These are phyloP conservation scores for Alternaria arborescens DNA, from an alignment of 2,329 filamentous ascomycete species.

Conservation along the genomic window DNA sequence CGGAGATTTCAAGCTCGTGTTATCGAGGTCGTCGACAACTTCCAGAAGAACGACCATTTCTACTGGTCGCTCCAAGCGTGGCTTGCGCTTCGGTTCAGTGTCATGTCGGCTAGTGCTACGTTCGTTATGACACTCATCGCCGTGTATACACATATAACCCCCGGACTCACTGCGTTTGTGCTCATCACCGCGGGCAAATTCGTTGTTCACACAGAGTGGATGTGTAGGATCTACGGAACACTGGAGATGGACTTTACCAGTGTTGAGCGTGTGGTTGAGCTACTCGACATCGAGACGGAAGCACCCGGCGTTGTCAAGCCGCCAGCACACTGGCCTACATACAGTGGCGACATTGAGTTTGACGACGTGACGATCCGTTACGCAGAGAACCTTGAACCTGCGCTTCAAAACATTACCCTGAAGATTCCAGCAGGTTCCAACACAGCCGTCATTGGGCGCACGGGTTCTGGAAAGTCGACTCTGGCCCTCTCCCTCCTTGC, in stretches of 20 bases:
- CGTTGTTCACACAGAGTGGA: slow-evolving; percentile 72
- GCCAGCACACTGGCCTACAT: slow-evolving; percentile 78
- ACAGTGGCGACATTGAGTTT: slow-evolving; percentile 76
- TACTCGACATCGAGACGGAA: slow-evolving; percentile 82
- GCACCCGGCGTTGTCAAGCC: slow-evolving; percentile 71
- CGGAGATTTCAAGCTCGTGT: slow-evolving; percentile 81
- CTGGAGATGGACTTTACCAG: slow-evolving; percentile 93
- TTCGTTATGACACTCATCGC: slow-evolving; percentile 78
- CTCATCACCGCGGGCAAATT: slow-evolving; percentile 74
- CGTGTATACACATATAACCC: slow-evolving; percentile 75
- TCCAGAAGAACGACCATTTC: slow-evolving; percentile 95
- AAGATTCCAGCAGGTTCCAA: slow-evolving; percentile 79
- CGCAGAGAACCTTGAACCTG: slow-evolving; percentile 77
- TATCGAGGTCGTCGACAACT: slow-evolving; percentile 82
- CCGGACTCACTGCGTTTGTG: slow-evolving; percentile 84
- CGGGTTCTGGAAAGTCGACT: slow-evolving; percentile 81
- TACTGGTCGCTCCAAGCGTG: slow-evolving; percentile 89
- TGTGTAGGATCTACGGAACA: slow-evolving; percentile 83
- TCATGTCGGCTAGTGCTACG: slow-evolving; percentile 75
- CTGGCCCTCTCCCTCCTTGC: slow-evolving; percentile 69
- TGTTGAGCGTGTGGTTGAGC: slow-evolving; percentile 84
- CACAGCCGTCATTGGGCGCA: slow-evolving; percentile 81
- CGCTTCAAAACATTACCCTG: slow-evolving; percentile 73
- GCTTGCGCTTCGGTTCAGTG: slow-evolving; percentile 81
- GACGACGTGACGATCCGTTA: slow-evolving; percentile 81